phyloP scores from a whole-genome alignment of 2,329 filamentous ascomycete genomes.

The Bipolaris gigantea region DNA sequence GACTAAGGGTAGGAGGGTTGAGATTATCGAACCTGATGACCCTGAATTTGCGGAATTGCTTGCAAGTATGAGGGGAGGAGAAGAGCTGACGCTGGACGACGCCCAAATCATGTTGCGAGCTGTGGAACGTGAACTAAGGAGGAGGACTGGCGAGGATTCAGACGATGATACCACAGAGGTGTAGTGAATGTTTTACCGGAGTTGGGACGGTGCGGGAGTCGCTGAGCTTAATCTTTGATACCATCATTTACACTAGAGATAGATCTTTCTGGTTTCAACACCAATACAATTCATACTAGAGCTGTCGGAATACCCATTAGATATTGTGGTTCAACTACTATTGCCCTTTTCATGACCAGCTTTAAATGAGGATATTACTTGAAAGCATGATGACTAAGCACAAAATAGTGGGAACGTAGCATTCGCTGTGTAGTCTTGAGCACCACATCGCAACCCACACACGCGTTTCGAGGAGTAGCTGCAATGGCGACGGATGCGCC shows the following conservation, averaged over 20 bases:
- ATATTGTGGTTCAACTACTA: background rate
- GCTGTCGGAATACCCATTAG: background rate
- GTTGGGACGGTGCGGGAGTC: constrained; percentile 2
- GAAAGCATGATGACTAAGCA: constrained; percentile 17
- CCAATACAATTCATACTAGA: constrained; percentile 3
- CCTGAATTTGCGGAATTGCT: constrained; percentile 25
- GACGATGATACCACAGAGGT: constrained; percentile 1
- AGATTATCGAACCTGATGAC: constrained; percentile 24
- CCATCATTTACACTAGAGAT: constrained; percentile 17
- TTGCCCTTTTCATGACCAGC: background rate
- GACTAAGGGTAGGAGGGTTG: constrained; percentile 15
- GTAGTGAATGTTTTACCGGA: constrained; percentile 7
- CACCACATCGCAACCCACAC: background rate
- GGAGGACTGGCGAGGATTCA: constrained; percentile 9
- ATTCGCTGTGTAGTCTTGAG: constrained; percentile 3
- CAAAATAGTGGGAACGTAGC: constrained; percentile 8
- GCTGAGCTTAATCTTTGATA: constrained; percentile 21
- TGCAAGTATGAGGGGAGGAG: constrained; percentile 20
- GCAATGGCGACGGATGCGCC: constrained; percentile 59
- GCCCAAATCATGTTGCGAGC: constrained; percentile 24
- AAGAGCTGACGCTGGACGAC: constrained; percentile 20
- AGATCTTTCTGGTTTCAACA: constrained; percentile 24
- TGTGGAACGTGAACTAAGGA: constrained; percentile 18
- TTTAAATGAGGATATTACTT: background rate
- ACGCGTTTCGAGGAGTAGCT: constrained; percentile 3